A percentile compares a stretch with the other conserved stretches of the same genome.
phyloP scores from a whole-genome alignment of 1,284 basidiomycete genomes.

The Hymenochaete sp. region DNA sequence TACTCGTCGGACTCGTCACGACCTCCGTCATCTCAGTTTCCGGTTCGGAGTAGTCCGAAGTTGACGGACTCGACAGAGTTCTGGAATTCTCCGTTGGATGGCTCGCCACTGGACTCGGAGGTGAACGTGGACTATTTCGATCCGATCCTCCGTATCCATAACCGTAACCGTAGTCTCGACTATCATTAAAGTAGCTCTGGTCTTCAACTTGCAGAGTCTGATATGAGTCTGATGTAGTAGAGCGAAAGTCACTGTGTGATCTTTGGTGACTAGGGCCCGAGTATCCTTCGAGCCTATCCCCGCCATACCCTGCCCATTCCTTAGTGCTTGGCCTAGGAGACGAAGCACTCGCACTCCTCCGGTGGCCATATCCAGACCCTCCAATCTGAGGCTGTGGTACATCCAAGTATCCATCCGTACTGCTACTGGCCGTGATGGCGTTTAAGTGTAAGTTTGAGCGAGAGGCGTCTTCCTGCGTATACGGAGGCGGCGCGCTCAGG shows the following conservation, averaged over 20 bases:
- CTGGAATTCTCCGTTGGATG: neutral
- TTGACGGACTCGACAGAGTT: neutral
- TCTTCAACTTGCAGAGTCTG: no score
- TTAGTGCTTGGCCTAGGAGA: neutral
- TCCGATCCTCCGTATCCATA: conserved; percentile 6
- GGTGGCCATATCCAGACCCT: conserved; percentile 2
- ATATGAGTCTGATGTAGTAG: neutral
- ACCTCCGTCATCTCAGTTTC: no score
- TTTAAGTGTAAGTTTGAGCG: neutral
- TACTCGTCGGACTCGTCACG: conserved; percentile 7
- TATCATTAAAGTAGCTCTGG: no score
- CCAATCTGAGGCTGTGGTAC: no score
- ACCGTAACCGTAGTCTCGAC: neutral
- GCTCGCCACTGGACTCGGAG: neutral
- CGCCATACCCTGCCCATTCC: neutral
- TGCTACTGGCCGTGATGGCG: neutral
- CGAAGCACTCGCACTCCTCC: conserved; percentile 6
- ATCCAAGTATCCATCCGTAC: conserved; percentile 6
- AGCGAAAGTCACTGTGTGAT: neutral
- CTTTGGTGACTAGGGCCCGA: neutral
- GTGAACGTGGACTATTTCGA: neutral
- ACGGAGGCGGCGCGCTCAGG: conserved; percentile 15
- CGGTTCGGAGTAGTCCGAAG: neutral
- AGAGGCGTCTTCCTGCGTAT: conserved; percentile 6
- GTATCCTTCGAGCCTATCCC: no score